Percentiles rank a stretch among this genome's conserved stretches.
phyloP scores from a whole-genome alignment of 345 rosid species.

The Salix caprea region DNA sequence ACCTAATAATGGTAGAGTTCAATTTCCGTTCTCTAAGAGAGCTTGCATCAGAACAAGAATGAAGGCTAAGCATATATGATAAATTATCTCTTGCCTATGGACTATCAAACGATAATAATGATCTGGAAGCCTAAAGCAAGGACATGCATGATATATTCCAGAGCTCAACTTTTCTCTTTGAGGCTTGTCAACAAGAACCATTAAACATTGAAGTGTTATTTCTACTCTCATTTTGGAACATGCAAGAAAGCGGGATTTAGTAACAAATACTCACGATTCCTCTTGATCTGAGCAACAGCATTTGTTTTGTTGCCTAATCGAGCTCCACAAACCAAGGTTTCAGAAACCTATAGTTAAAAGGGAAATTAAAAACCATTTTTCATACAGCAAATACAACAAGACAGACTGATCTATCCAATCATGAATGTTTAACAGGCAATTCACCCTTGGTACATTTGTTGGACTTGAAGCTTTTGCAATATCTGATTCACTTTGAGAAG shows the following conservation, averaged over 20 bases:
- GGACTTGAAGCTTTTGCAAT: constrained; percentile 43
- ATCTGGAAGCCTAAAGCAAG: too few species aligned
- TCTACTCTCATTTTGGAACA: background rate
- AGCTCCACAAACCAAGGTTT: constrained; percentile 36
- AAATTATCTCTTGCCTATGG: too few species aligned
- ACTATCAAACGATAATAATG: too few species aligned
- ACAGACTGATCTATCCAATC: background rate
- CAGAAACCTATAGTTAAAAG: constrained; percentile 37
- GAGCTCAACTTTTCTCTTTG: too few species aligned
- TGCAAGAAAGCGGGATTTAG: background rate
- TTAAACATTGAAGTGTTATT: background rate
- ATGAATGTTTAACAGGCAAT: background rate
- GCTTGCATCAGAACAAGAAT: too few species aligned
- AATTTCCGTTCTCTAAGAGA: too few species aligned
- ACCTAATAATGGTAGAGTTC: too few species aligned
- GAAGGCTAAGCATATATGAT: too few species aligned
- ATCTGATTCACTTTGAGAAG: constrained; percentile 52
- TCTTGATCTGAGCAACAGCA: constrained; percentile 34
- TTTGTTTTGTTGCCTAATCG: constrained; percentile 42
- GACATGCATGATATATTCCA: too few species aligned
- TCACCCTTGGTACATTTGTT: constrained; percentile 44
- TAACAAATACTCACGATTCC: constrained; percentile 53
- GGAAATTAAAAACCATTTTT: background rate
- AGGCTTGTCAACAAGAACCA: too few species aligned
- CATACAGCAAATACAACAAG: background rate